Evolutionary conservation across 2,329 filamentous ascomycete genomes (phyloP).

Genomic region (Ophiobolus disseminans): DNA sequence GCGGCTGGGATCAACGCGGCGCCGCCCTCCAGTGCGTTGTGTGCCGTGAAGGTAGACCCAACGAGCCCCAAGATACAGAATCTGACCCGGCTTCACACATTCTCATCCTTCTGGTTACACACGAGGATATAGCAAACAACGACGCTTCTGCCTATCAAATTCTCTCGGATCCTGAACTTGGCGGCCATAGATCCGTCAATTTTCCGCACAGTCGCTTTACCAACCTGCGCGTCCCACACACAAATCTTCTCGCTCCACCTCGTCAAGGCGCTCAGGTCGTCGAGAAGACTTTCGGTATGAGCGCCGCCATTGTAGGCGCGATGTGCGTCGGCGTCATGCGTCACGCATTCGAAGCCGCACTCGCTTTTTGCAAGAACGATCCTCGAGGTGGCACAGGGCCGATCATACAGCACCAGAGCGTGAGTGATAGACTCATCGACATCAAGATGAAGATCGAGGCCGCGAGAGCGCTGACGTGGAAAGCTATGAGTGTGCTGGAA

Average conservation of each 20-base stretch:
- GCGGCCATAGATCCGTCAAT: slow-evolving; percentile 58
- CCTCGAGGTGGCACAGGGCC: slow-evolving; percentile 54
- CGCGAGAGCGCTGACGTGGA: slow-evolving; percentile 60
- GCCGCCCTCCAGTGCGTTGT: slow-evolving; percentile 62
- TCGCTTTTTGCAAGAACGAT: slow-evolving; percentile 59
- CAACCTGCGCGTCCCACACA: slow-evolving; percentile 56
- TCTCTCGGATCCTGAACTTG: slow-evolving; percentile 54
- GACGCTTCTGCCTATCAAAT: slow-evolving; percentile 54
- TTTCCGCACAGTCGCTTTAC: slow-evolving; percentile 60
- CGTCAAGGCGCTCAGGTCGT: slow-evolving; percentile 55
- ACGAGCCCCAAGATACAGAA: slow-evolving; percentile 15
- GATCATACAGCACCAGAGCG: slow-evolving; percentile 58
- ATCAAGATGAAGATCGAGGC: slow-evolving; percentile 62
- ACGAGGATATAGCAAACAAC: slow-evolving; percentile 57
- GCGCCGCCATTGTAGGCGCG: slow-evolving; percentile 60
- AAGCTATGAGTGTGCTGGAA: slow-evolving; percentile 56
- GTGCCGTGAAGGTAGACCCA: slow-evolving; percentile 50
- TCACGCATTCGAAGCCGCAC: slow-evolving; percentile 59
- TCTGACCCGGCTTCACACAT: slow-evolving; percentile 47
- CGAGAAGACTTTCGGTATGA: slow-evolving; percentile 53
- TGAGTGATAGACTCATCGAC: slow-evolving; percentile 60
- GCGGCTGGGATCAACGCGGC: slow-evolving; percentile 61
- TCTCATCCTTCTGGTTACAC: slow-evolving; percentile 60
- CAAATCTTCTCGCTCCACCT: slow-evolving; percentile 56
- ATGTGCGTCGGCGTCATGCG: slow-evolving; percentile 64